Base-by-base conservation (phyloP, 805 yeast genomes). In the Danielia reshetovae region DNA sequence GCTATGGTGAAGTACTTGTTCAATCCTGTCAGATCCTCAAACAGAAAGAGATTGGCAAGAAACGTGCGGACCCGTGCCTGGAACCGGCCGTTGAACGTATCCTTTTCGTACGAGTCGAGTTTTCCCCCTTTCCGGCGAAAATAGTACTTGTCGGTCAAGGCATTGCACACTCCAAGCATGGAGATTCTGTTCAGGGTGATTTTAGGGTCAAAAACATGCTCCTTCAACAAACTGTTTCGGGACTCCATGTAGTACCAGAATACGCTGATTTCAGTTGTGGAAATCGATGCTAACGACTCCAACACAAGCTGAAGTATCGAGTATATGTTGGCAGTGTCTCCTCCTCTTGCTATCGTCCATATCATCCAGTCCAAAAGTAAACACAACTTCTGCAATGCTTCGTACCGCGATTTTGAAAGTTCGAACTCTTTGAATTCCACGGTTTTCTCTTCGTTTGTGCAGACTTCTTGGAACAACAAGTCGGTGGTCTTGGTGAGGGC, bases 11-110 rank as follows among this genome's bases (percentile, higher is more conserved):
- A 65, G 39, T 60, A 60, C 47, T 64, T 64, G 44, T 68, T 68
- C 34, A 68, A 53, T 1, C 73, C 73, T 3, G 73, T 68, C 43
- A 62, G 66, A 38, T 68, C 73, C 31, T 67, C 72, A 26, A 65
- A 51, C 11, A 55, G 46, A 31, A 68, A 54, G 11, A 64, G 34
- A 21, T 52, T 54, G 13, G 68, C 47, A 15, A 65, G 47, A 33
- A 65, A 66, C 2, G 43, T 32, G 24, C 68, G 49, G 4, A 67
- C 62, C 18, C 70, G 49, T 24, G 51, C 57, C 25, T 64, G 66
- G 21, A 67, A 48, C n/a, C 24, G 29, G 39, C 67, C 72, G 34
- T 60, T 65, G 44, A 61, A 64, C 0, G 62, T 50, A 40, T 67
- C 73, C 36, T 65, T 65, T 21, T 50, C 45, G 33, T 55, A 52